phyloP scores from a whole-genome alignment of 257 asterid genomes.

The Gentiana straminea region DNA sequence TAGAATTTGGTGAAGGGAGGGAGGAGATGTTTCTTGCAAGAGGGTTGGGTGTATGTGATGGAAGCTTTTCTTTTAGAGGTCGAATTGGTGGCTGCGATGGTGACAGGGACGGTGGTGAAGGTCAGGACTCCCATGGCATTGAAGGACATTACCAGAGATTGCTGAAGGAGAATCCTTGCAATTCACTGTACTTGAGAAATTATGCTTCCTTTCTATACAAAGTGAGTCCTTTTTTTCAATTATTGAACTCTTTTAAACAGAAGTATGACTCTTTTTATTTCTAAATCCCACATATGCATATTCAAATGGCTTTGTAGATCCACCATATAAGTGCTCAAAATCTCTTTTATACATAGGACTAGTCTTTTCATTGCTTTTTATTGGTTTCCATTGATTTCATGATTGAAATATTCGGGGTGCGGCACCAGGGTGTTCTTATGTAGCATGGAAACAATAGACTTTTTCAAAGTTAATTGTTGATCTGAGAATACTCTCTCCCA shows the following conservation, averaged over 20 bases:
- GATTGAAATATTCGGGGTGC: no score
- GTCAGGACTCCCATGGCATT: conserved; percentile 29
- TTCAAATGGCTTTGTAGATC: not conserved
- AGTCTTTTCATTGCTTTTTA: no score
- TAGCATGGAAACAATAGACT: no score
- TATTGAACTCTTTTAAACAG: not conserved
- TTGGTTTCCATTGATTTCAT: no score
- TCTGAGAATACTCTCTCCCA: no score
- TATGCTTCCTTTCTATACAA: conserved; percentile 76
- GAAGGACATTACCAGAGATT: conserved; percentile 60
- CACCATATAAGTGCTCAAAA: no score
- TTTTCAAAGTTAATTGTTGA: no score
- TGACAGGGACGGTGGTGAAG: conserved; percentile 38
- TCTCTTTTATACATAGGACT: not conserved
- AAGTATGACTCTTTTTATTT: not conserved
- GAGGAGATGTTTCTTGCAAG: conserved; percentile 57
- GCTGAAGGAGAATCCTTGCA: conserved; percentile 55
- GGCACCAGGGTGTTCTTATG: no score
- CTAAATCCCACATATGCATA: not conserved
- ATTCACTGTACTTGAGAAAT: conserved; percentile 63
- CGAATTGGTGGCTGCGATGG: conserved; percentile 36
- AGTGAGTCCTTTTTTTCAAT: conserved; percentile 17
- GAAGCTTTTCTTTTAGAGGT: conserved; percentile 15
- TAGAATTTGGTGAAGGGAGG: conserved; percentile 29
- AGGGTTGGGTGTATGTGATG: conserved; percentile 48